A percentile compares a stretch with the other conserved stretches of the same genome.
Evolutionary conservation across 192 early-diverging fungal species (phyloP).

Genomic region (Coemansia sp.): DNA sequence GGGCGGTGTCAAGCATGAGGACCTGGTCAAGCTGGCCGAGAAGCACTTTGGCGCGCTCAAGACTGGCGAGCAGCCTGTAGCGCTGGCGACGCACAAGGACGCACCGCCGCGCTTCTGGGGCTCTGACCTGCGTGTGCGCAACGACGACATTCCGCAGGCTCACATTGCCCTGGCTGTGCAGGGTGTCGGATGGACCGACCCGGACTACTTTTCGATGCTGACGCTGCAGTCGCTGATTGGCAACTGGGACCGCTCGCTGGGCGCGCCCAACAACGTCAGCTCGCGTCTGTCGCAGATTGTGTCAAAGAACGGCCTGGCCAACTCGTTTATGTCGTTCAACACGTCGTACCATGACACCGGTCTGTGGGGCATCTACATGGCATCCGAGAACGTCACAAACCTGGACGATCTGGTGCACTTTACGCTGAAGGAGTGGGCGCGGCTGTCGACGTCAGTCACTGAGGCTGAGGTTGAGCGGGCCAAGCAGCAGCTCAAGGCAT

Average conservation of each 20-base stretch:
- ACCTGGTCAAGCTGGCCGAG: conserved; percentile 87
- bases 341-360: conserved; percentile 98
- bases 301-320: conserved; percentile 83
- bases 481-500: conserved; percentile 98
- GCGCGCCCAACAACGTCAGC: conserved; percentile 81
- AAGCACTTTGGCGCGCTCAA: conserved; percentile 87
- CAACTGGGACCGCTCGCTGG: conserved; percentile 94
- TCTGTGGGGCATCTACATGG: conserved; percentile 93
- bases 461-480: conserved; percentile 93
- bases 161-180: conserved; percentile 98
- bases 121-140: conserved; percentile 85
- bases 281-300: conserved; percentile 85
- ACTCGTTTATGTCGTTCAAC: conserved; percentile 99
- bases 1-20: conserved; percentile 92
- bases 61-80: conserved; percentile 56
- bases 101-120: conserved; percentile 79
- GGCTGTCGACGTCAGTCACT: conserved; percentile 81
- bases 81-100: conserved; percentile 54
- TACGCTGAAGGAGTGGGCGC: conserved; percentile 90
- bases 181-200: conserved; percentile 91
- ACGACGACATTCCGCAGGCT: conserved; percentile 85
- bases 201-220: conserved; percentile 94
- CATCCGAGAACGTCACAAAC: conserved; percentile 75
- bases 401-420: conserved; percentile 87
- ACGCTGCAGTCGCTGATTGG: conserved; percentile 95